Evolutionary conservation across 2,329 filamentous ascomycete genomes (phyloP), one percentile per base, ranked within the genome.

Genomic region (Stemphylium beticola): DNA sequence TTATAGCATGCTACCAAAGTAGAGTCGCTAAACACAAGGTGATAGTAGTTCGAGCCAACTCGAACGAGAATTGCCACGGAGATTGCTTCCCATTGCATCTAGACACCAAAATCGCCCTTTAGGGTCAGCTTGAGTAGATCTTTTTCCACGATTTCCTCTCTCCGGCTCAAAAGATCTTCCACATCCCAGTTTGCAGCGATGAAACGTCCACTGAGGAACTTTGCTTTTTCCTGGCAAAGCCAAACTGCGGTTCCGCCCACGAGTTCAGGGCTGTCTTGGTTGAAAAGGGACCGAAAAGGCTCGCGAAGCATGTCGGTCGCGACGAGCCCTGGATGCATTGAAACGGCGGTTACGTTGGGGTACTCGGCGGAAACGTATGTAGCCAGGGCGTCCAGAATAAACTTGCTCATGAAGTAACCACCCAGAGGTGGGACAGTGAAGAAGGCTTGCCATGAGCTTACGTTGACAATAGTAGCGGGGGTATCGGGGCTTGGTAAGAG

Each of bases 121-220:
- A 66, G 34, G 2, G 42, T 49, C 42, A 64, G n/a, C 45, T 58
- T 66, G 4, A 67, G 46, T 33, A 64, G 37, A 11, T 56, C 54
- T 7, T 58, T 33, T 17, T 53, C 49, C 1, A 60, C 18, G 41
- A 66, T 58, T 44, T 68, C 65, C 6, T 63, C 61, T 47, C 59
- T 67, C 41, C 54, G 49, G 2, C 24, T 36, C 1, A 64, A 12
- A 29, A 76, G 41, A 34, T 73, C 69, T 24, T 75, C 69, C 4
- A 75, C 65, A 48, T 58, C 58, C 72, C 70, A 74, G 32, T 73
- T 69, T 1, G 57, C 55, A 38, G 50, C 48, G 2, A 74, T 47
- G 41, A 67, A 68, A 24, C 61, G 54, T 3, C 69, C 71, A 45
- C 60, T 71, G 11, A 73, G 36, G 26, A 69, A 74, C 12, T 34